A percentile compares a stretch with the other conserved stretches of the same genome.
These are phyloP conservation scores for Cystobasidiaceae sp. DNA, from an alignment of 1,284 basidiomycete genomes.

Conservation along the genomic window DNA sequence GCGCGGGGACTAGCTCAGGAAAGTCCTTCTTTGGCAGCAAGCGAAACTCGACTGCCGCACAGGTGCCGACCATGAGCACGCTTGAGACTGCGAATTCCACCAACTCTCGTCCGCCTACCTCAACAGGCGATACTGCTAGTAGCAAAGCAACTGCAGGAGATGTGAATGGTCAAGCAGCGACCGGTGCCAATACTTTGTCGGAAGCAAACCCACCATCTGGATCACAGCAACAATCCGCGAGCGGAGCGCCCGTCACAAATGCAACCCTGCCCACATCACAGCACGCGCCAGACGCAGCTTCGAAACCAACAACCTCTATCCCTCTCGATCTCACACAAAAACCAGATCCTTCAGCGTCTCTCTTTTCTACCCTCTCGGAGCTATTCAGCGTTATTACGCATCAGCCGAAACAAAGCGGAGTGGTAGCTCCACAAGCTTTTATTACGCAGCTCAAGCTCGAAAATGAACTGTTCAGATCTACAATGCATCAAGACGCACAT, in stretches of 20 bases:
- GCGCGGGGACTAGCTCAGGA: slow-evolving; percentile 2
- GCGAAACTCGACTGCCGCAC: background rate
- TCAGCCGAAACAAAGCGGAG: slow-evolving; percentile 57
- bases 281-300: slow-evolving; percentile 11
- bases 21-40: slow-evolving; percentile 19
- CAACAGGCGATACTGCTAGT: background rate
- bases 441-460: slow-evolving; percentile 82
- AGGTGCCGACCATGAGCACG: slow-evolving; percentile 7
- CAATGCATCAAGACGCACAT: slow-evolving; percentile 58
- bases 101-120: too few relatives aligned
- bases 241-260: slow-evolving; percentile 41
- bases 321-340: slow-evolving; percentile 33
- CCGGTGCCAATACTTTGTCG: background rate
- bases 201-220: slow-evolving; percentile 14
- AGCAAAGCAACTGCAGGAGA: too few relatives aligned
- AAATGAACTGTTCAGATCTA: slow-evolving; percentile 78
- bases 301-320: slow-evolving; percentile 27
- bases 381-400: slow-evolving; percentile 75
- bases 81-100: too few relatives aligned
- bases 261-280: slow-evolving; percentile 39
- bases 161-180: too few relatives aligned
- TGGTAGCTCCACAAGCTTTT: slow-evolving; percentile 77
- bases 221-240: slow-evolving; percentile 34
- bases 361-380: slow-evolving; percentile 83
- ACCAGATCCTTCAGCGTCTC: slow-evolving; percentile 52